phyloP scores from a whole-genome alignment of 192 early-diverging fungal species.

The Backusella macrospora region DNA sequence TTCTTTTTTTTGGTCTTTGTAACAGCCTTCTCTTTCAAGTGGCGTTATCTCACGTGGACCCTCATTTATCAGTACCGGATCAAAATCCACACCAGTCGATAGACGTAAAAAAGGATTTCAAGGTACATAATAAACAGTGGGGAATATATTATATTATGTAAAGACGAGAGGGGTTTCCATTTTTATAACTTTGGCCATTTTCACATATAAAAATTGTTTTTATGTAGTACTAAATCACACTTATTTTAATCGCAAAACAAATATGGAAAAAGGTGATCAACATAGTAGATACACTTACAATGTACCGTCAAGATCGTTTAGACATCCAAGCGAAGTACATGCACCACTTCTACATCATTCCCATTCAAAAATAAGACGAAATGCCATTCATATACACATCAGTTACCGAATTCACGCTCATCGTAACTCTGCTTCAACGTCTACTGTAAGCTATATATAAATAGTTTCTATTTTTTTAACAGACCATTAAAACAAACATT shows the following conservation, averaged over 20 bases:
- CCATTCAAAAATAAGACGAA: slow-evolving; percentile 15
- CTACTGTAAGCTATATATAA: background rate
- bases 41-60: slow-evolving; percentile 14
- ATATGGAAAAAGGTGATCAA: background rate
- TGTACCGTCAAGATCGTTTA: background rate
- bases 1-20: background rate
- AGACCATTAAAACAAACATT: background rate
- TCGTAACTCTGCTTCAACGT: background rate
- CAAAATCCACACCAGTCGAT: slow-evolving; percentile 1
- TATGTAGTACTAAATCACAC: background rate
- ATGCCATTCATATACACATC: slow-evolving; percentile 19
- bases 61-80: background rate
- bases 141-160: background rate
- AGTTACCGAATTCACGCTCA: slow-evolving; percentile 22
- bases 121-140: background rate
- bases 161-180: background rate
- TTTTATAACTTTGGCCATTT: background rate
- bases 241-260: background rate
- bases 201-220: background rate
- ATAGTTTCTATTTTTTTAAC: background rate
- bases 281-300: background rate
- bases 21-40: slow-evolving; percentile 4
- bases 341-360: background rate
- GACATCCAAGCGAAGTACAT: slow-evolving; percentile 13
- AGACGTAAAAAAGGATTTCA: slow-evolving; percentile 18